Base-by-base conservation (phyloP, 2,329 filamentous ascomycete species). In the Diplodia scrobiculata region DNA sequence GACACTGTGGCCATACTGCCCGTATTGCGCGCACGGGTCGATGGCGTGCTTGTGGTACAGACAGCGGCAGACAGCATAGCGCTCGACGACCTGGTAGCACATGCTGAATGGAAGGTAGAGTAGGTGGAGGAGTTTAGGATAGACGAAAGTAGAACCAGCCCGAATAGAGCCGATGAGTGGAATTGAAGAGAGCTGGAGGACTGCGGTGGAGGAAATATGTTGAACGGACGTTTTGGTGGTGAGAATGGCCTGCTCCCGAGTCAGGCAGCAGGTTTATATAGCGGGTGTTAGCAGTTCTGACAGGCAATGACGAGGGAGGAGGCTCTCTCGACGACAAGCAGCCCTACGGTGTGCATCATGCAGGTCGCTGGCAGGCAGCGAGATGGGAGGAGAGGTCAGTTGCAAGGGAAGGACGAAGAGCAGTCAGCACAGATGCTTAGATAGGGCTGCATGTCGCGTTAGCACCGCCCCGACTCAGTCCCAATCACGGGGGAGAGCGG, bases 11-110 rank as follows among this genome's bases (percentile, higher is more conserved):
- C 89, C 89, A 59, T 86, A 85, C 67, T 89, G 87, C 68, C 89
- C 90, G 75, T 92, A 91, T 41, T 86, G 83, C 58, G 87, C 83
- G 76, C 92, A 97, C 68, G 90, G 89, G 74, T 97, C 92, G 72
- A 97, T 84, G 55, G 91, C 88, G 77, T 97, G 93, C 74, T 89
- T 85, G 82, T 94, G 91, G 83, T 97, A 96, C 72, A 94, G 84
- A 79, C 92, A 97, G 69, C 88, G 86, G 84, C 92, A 97, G 66
- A 89, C 91, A 65, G 92, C 88, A 82, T 92, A 97, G 67, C 91
- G 84, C 78, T 97, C 92, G 72, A 94, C 83, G 68, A 97, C 80
- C 80, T 93, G 91, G 74, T 91, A 93, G 75, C 92, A 97, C 92
- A 97, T 96, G 53, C 2, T 5, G 14, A 21, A 34, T 1, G 21